A percentile compares a stretch with the other conserved stretches of the same genome.
These are phyloP conservation scores for Ascochyta viciae-villosae DNA, from an alignment of 2,329 filamentous ascomycete genomes.

Conservation along the genomic window DNA sequence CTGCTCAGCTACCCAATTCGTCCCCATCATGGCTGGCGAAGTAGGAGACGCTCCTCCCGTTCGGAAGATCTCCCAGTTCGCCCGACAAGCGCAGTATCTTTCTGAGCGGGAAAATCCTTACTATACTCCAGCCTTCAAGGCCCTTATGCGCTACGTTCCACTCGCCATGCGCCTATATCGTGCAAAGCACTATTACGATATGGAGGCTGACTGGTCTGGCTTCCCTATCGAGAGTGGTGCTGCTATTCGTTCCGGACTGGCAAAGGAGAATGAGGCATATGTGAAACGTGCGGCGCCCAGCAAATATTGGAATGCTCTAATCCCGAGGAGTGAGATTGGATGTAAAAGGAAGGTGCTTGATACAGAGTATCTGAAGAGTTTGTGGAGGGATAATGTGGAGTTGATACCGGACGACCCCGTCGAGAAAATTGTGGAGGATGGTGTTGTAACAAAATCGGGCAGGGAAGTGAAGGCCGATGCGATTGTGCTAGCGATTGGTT, in stretches of 20 bases:
- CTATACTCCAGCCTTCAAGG: slow-evolving; percentile 52
- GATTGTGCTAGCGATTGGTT: slow-evolving; percentile 60
- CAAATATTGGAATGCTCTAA: slow-evolving; percentile 54
- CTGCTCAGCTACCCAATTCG: slow-evolving; percentile 58
- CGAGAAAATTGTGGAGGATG: slow-evolving; percentile 47
- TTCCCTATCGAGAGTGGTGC: slow-evolving; percentile 51
- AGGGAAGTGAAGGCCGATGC: slow-evolving; percentile 52
- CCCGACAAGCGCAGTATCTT: slow-evolving; percentile 60
- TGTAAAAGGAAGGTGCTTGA: slow-evolving; percentile 59
- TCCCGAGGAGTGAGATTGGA: slow-evolving; percentile 55
- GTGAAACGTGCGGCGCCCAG: slow-evolving; percentile 53
- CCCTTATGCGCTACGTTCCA: slow-evolving; percentile 55
- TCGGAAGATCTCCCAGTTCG: slow-evolving; percentile 56
- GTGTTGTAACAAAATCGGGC: slow-evolving; percentile 51
- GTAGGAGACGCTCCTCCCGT: slow-evolving; percentile 36
- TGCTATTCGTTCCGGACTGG: slow-evolving; percentile 46
- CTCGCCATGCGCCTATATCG: slow-evolving; percentile 55
- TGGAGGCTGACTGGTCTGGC: slow-evolving; percentile 54
- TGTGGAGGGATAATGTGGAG: slow-evolving; percentile 54
- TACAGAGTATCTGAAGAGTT: slow-evolving; percentile 54
- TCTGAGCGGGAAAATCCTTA: slow-evolving; percentile 53
- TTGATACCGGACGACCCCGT: slow-evolving; percentile 53
- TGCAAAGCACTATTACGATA: slow-evolving; percentile 51
- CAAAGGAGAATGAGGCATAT: slow-evolving; percentile 52
- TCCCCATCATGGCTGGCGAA: slow-evolving; percentile 53